Conservation (phyloP, 768 basidiomycete genomes). For the Cystobasidium ongulense region DNA sequence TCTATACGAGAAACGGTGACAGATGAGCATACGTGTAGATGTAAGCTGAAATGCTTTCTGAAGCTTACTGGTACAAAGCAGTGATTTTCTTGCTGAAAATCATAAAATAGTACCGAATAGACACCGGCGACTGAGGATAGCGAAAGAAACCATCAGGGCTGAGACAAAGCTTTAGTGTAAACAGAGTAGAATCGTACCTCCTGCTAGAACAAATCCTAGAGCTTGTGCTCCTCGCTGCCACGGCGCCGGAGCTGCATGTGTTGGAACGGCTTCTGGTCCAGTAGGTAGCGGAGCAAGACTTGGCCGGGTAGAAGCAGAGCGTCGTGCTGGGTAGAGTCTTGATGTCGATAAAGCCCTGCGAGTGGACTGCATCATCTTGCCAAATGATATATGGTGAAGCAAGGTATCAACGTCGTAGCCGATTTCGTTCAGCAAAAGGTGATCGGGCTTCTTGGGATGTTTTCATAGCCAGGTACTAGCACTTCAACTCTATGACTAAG, state of each 20-base stretch:
- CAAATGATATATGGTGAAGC: no score
- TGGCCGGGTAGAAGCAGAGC: background rate
- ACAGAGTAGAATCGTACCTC: background rate
- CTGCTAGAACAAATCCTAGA: slow-evolving; percentile 1
- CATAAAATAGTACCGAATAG: slow-evolving; percentile 22
- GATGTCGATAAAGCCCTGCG: background rate
- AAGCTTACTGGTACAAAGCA: slow-evolving; percentile 12
- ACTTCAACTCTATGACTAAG: no score
- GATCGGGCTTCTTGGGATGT: no score
- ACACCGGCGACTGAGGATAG: slow-evolving; percentile 12
- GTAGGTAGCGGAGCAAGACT: background rate
- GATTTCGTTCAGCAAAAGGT: no score
- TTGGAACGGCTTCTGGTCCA: background rate
- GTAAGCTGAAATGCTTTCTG: no score
- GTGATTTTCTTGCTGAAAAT: slow-evolving; percentile 12
- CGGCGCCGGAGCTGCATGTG: background rate
- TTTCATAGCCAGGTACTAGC: no score
- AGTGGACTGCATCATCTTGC: background rate
- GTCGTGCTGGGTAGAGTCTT: background rate
- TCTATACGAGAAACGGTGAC: background rate
- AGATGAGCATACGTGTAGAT: background rate
- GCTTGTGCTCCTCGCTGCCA: slow-evolving; percentile 14
- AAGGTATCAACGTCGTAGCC: no score
- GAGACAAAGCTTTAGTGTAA: no score
- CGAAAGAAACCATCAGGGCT: background rate